Conservation (phyloP, 768 basidiomycete species). For the Pulveroboletus ravenelii region DNA sequence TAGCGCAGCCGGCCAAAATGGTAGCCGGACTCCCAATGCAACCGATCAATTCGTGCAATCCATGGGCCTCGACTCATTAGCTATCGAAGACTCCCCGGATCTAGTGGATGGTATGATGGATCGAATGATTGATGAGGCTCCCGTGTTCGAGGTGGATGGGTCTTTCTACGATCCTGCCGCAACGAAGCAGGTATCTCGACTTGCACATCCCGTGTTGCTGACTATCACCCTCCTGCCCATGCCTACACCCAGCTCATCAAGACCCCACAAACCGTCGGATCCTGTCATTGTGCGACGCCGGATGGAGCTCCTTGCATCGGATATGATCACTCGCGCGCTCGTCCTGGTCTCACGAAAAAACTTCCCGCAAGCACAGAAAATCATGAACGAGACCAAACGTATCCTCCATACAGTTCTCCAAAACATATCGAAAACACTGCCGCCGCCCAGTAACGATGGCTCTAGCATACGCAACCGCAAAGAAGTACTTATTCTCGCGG, state of each 20-base stretch:
- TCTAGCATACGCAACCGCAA: slow-evolving; percentile 63
- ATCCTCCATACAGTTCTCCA: slow-evolving; percentile 90
- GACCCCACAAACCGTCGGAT: slow-evolving; percentile 53
- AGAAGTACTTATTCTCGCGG: slow-evolving; percentile 66
- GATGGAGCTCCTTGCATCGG: slow-evolving; percentile 94
- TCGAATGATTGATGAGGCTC: slow-evolving; percentile 95
- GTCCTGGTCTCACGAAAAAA: slow-evolving; percentile 91
- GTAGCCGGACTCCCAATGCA: slow-evolving; percentile 52
- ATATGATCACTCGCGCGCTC: slow-evolving; percentile 95
- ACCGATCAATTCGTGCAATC: slow-evolving; percentile 87
- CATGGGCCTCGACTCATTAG: slow-evolving; percentile 72
- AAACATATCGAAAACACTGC: slow-evolving; percentile 70
- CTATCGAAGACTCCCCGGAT: slow-evolving; percentile 65
- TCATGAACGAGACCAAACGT: slow-evolving; percentile 85
- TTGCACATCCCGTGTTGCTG: slow-evolving; percentile 91
- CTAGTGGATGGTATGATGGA: slow-evolving; percentile 93
- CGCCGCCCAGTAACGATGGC: slow-evolving; percentile 47
- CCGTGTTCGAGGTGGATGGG: slow-evolving; percentile 93
- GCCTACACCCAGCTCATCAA: slow-evolving; percentile 30
- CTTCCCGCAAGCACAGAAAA: slow-evolving; percentile 83
- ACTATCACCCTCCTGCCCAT: slow-evolving; percentile 85
- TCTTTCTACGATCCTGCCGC: slow-evolving; percentile 91
- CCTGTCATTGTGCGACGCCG: slow-evolving; percentile 87
- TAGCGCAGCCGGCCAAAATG: slow-evolving; percentile 6
- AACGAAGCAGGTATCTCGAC: slow-evolving; percentile 75